A percentile compares a stretch with the other conserved stretches of the same genome.
Evolutionary conservation across 176 grass and related monocot genomes (phyloP).

Genomic region (Bothriochloa decipiens): DNA sequence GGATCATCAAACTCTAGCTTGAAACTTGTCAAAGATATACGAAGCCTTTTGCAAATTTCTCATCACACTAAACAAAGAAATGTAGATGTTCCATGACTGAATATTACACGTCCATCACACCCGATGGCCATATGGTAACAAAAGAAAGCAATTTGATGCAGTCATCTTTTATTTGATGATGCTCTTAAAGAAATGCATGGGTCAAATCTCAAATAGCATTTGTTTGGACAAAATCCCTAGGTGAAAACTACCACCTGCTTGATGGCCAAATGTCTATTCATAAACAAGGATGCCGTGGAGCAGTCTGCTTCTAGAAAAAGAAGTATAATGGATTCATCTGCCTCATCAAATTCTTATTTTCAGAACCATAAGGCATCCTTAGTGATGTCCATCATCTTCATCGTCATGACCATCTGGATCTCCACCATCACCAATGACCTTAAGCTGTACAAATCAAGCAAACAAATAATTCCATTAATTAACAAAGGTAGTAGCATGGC

Average conservation of each 20-base stretch:
- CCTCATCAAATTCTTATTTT: constrained; percentile 58
- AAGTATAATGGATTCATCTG: constrained; percentile 48
- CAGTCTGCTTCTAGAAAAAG: constrained; percentile 42
- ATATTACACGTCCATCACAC: constrained; percentile 47
- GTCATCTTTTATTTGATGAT: constrained; percentile 66
- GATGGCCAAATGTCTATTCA: constrained; percentile 54
- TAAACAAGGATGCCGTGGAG: constrained; percentile 45
- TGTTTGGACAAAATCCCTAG: constrained; percentile 54
- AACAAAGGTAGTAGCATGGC: background rate
- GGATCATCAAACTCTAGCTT: background rate
- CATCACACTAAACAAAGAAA: constrained; percentile 27
- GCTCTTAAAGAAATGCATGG: constrained; percentile 51
- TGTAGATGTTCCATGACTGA: constrained; percentile 31
- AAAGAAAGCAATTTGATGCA: constrained; percentile 43
- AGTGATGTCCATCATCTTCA: constrained; percentile 66
- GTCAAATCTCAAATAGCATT: constrained; percentile 33
- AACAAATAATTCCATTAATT: background rate
- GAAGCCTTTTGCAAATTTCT: constrained; percentile 8
- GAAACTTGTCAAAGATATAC: background rate
- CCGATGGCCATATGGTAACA: constrained; percentile 45
- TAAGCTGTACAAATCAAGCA: constrained; percentile 65
- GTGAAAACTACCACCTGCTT: constrained; percentile 58
- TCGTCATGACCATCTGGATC: constrained; percentile 73
- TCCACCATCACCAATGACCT: constrained; percentile 92
- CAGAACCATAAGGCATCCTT: constrained; percentile 40